Base-by-base conservation (phyloP, 306 rosid genomes). In the Castanospermum australe region DNA sequence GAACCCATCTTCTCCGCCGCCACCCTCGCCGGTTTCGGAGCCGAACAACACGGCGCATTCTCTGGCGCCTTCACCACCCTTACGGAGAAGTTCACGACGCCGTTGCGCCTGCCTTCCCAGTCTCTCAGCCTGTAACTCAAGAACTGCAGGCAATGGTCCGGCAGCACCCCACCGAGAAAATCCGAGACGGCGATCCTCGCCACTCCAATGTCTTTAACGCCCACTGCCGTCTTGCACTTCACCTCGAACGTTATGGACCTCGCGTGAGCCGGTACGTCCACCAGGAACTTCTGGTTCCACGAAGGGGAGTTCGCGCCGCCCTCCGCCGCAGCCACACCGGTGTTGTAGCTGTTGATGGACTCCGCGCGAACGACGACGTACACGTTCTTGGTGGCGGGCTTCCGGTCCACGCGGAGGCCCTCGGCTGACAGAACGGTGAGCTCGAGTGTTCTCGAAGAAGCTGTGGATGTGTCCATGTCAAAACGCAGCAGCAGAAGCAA, bases 71-170 rank as follows among this genome's bases (percentile, higher is more conserved):
- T 66, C 17, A 66, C 55, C 36, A 65, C 77, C 80, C 82, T 87
- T n/a, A 90, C 91, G 1, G 93, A 89, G 32, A 90, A 75, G 21
- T 90, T 86, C 13, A 92, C 7, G 48, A 92, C 86, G 9, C 97
- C 97, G 9, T 78, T 90, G 55, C 82, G 83, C 47, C 77, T 77
- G 1, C 97, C 93, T 32, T 75, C 76, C 30, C 71, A 33, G 9
- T 89, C 87, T 79, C 93, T 86, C 77, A 90, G 25, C 68, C 93
- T 77, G 25, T 88, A 92, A 30, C 95, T 92, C 85, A 87, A 52
- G 32, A 81, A 82, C 73, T 87, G 92, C 86, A 74, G 22, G 68
- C 80, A 36, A 24, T 67, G 20, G 17, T 81, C 90, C 15, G 89
- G 86, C 39, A 81, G 67, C 0, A 22, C 75, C 0, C 82, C 88